Evolutionary conservation across 2,329 filamentous ascomycete species (phyloP).

Genomic region (Ilyonectria mors-panacis): DNA sequence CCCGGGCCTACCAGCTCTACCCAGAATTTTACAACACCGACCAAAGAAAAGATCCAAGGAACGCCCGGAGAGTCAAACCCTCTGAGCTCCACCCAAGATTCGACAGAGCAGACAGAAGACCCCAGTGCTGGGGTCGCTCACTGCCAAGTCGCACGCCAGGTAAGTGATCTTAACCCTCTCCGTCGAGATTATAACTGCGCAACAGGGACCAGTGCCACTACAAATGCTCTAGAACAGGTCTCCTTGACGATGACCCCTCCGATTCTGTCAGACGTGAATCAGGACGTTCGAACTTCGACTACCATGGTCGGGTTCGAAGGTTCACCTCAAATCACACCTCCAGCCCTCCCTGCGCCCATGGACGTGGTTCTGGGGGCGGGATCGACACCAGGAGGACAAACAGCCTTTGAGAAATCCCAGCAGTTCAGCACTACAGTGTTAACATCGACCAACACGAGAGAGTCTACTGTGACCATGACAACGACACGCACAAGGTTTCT

Average conservation of each 20-base stretch:
- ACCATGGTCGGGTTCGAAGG: neutral
- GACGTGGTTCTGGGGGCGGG: neutral
- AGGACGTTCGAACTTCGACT: neutral
- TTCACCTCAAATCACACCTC: neutral
- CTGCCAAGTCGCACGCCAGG: neutral
- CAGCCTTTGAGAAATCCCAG: constrained; percentile 6
- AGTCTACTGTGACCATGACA: constrained; percentile 34
- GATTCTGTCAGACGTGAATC: neutral
- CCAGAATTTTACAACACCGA: neutral
- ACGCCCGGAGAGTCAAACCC: neutral
- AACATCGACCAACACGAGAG: constrained; percentile 43
- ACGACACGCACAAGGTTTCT: constrained; percentile 37
- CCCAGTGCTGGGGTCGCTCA: neutral
- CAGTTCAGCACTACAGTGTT: constrained; percentile 35
- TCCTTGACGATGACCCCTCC: neutral
- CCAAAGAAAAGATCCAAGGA: neutral
- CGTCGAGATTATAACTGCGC: constrained; percentile 11
- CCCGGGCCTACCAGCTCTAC: neutral
- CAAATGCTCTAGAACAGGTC: neutral
- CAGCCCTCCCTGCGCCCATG: neutral
- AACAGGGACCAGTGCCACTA: neutral
- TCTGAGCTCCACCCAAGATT: neutral
- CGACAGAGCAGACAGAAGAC: neutral
- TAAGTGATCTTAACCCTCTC: constrained; percentile 8
- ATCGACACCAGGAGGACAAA: neutral